Base-by-base conservation (phyloP, 495 filamentous ascomycete species). In the Hapsidospora chrysogenum region DNA sequence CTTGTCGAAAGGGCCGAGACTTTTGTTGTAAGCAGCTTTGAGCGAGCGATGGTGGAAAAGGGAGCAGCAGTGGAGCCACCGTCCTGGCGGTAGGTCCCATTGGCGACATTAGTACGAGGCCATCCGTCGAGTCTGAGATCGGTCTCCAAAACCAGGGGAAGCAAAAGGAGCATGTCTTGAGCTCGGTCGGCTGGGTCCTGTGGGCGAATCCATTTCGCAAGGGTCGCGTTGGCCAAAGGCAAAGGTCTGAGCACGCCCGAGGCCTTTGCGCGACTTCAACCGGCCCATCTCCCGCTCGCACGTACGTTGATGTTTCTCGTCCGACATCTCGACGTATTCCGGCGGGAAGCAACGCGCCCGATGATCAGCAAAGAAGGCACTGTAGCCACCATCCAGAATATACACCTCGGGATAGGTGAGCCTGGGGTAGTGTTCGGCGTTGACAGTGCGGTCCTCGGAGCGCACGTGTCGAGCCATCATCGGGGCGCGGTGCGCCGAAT, bases 361-460 rank as follows among this genome's bases (percentile, higher is more conserved):
- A 50, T 93, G 71, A 35, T 80, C 60, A 10, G 66, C 51, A 57
- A 85, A 99, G 63, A 99, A 99, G 1, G 74, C 66, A 51, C 81
- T 92, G 56, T 99, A 99, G 15, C 92, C 92, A 29, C 92, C 92
- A 29, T 96, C 85, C 17, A 99, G 66, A 46, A 99, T 89, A 56
- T 96, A 99, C 35, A 96, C 70, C 45, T 99, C 92, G 0, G 92
- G 92, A 44, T 93, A 99, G 15, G 74, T 81, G 18, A 99, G 75
- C 19, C 67, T 66, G 9, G 92, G 92, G 44, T 99, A 99, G 19
- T 61, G 63, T 44, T 81, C 78, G 16, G 72, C 68, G 53, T 99
- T 99, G 42, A 70, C 58, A 15, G 71, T 69, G 16, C 92, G 81
- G 60, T 99, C 92, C 45, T 76, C 75, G 35, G 80, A 68, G 38